Evolutionary conservation across 1,284 basidiomycete species (phyloP), one percentile per base, ranked within the genome.

Genomic region (Leucocoprinus gongylophorus): DNA sequence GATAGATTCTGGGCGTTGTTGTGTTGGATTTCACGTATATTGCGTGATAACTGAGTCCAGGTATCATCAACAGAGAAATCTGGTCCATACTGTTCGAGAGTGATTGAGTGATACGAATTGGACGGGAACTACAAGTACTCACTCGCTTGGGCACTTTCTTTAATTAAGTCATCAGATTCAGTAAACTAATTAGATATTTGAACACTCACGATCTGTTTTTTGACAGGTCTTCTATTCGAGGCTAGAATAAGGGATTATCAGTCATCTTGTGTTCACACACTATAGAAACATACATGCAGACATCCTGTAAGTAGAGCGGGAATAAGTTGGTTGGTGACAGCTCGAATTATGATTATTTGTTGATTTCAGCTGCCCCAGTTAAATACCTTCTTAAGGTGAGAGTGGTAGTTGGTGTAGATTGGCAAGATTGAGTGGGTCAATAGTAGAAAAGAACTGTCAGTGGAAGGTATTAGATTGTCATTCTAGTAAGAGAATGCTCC

Each of bases 11-110:
- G 84, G 6, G 93, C 92, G 68, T 97, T 91, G 71, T 97, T 92
- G 60, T 92, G 89, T 67, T 97, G 92, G 53, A 99, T 99, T 74
- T 97, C 91, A 53, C 83, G 79, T 60, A 99, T 95, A 58, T 97
- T 97, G 51, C 75, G 73, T 17, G 86, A 78, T 13, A 97, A 73
- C 57, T 81, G 78, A 18, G 74, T 63, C 90, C 92, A 94, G 44
- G 81, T 89, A 57, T 84, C 79, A 43, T 87, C 80, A 18, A 80
- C 72, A 28, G 82, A 81, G 46, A 86, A 76, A 50, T 83, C 81
- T 28, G 81, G 76, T 12, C 81, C 83, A 68, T 81, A 83, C 87
- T 88, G 58, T 38, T 7, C 41, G 32, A 40, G 41, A 13, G 3
- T 8, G 12, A 20, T 35, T 20, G 12, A 17, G 43, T n/a, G 30